Evolutionary conservation across 345 rosid species (phyloP).

Genomic region (Eucalyptus sp.): DNA sequence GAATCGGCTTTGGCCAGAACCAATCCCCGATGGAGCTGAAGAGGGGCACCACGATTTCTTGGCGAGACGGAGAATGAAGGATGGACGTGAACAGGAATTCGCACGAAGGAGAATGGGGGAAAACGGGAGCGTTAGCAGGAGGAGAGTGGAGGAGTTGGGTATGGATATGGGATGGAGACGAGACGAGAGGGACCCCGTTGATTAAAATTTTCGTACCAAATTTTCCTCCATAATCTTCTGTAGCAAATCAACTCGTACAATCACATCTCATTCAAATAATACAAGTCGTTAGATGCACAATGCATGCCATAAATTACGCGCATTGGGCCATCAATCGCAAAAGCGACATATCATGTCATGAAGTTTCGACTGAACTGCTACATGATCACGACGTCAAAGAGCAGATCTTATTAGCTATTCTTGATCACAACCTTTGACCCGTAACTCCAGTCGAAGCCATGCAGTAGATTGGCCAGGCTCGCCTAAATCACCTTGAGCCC

Average conservation of each 20-base stretch:
- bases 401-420: neutral
- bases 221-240: neutral
- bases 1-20: neutral
- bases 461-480: constrained; percentile 42
- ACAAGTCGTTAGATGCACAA: neutral
- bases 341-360: neutral
- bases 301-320: neutral
- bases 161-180: too few relatives aligned
- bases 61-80: neutral
- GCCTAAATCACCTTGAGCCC: constrained; percentile 43
- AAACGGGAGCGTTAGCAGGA: neutral
- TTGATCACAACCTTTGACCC: neutral
- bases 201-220: neutral
- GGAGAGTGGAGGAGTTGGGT: too few relatives aligned
- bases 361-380: neutral
- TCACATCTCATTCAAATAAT: neutral
- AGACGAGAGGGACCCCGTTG: fast-evolving
- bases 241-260: neutral
- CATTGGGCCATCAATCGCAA: neutral
- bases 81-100: neutral
- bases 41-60: neutral
- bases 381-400: neutral
- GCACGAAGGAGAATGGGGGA: neutral
- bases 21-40: neutral
- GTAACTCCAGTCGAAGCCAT: constrained; percentile 14